Base-by-base conservation (phyloP, 495 filamentous ascomycete species). In the Podospora australis region DNA sequence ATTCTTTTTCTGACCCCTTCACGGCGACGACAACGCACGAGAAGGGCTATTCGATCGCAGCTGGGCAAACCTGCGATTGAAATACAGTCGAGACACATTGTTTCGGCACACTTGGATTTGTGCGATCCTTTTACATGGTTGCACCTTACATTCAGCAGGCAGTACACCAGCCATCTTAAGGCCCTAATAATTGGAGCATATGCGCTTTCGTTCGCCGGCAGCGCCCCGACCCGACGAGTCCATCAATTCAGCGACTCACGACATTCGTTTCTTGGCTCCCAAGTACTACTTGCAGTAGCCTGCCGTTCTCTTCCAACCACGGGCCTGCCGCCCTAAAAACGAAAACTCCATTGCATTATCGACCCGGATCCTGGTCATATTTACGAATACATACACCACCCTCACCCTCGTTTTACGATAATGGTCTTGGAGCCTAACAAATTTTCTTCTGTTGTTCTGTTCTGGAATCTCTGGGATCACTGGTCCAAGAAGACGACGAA, bases 211-310 rank as follows among this genome's bases (percentile, higher is more conserved):
- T n/a, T n/a, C n/a, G n/a, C n/a, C n/a, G n/a, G n/a, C 39, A 26
- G 20, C 22, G 17, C 39, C 3, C 13, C 17, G 9, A 19, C 11
- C 39, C 39, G 9, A 4, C 34, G 17, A 5, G 7, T n/a, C n/a
- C n/a, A 16, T 16, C 13, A 36, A 17, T 36, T 17, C 32, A 42
- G 24, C 50, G 44, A 52, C 50, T 47, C 44, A 39, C 50, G 43
- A 47, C 50, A 22, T 46, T 48, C 50, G 19, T 35, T 53, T 47
- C 40, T 43, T 41, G 39, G 39, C 22, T 41, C 11, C 39, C 22
- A 14, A 23, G 23, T 10, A 5, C 13, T 16, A n/a, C 17, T 16
- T 36, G 17, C 13, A 36, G 34, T n/a, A 36, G 34, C 34, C 34
- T 23, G 40, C 40, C 40, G 23, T 23, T 43, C 40, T 43, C 40